Base-by-base conservation (phyloP, 2,329 filamentous ascomycete species). In the Verticillium nonalfalfae region DNA sequence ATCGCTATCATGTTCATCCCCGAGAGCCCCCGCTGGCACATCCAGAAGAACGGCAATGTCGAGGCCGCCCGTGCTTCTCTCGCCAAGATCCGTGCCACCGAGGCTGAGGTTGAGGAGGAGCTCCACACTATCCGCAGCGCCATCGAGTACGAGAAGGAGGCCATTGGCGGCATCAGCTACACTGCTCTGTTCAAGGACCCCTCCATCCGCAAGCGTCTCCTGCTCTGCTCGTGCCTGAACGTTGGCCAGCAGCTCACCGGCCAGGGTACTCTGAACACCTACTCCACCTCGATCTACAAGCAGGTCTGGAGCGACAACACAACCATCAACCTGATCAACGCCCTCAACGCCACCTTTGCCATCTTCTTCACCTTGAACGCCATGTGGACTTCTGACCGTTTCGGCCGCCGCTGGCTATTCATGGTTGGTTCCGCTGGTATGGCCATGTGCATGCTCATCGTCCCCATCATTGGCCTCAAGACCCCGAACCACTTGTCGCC, bases 351-450 rank as follows among this genome's bases (percentile, higher is more conserved):
- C 50, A 91, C 88, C 6, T 88, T 87, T 66, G 86, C 86, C 61
- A 91, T 91, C 64, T 63, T 90, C 26, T 91, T 91, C 74, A 91
- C 88, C 0, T 78, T 90, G 55, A 90, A 90, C 66, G 88, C 88
- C 14, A 83, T 87, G 40, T 91, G 88, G 87, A 89, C 87, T 4
- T 86, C 89, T 38, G 88, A 91, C 71, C 82, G 87, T 58, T 90
- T 88, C 66, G 89, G 88, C 40, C 82, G 88, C 59, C 87, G 88
- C 67, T 87, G 88, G 78, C 77, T 91, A 62, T 81, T 91, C 68
- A 86, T 91, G 61, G 78, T 86, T 39, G 88, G 89, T 68, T 87
- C 83, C 50, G 73, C 87, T 55, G 88, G 88, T 40, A 91, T 91
- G 83, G 85, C 82, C 4, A 63, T 85, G 10, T 90, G 87, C 76